phyloP scores from a whole-genome alignment of 2,329 filamentous ascomycete species.

The Coniella lustricola region DNA sequence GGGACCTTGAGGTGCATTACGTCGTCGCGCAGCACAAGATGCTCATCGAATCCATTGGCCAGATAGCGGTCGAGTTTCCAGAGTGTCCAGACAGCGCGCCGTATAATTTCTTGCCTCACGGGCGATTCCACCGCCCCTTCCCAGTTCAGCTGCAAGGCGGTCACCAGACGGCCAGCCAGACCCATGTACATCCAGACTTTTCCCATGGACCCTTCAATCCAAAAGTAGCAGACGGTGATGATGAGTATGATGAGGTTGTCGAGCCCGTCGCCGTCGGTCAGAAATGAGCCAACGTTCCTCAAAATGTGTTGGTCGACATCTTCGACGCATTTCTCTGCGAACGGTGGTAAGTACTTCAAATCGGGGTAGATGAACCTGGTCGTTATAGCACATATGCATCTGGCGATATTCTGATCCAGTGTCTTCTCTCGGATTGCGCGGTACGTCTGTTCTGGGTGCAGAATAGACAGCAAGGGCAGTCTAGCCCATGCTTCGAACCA shows the following conservation, averaged over 20 bases:
- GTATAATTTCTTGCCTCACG: constrained; percentile 29
- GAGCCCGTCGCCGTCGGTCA: constrained; percentile 21
- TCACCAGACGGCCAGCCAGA: constrained; percentile 29
- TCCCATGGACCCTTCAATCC: constrained; percentile 29
- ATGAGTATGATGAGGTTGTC: constrained; percentile 25
- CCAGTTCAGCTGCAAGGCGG: constrained; percentile 34
- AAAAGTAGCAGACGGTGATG: constrained; percentile 30
- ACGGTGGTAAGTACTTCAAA: constrained; percentile 25
- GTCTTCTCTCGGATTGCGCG: constrained; percentile 30
- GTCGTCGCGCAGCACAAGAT: constrained; percentile 30
- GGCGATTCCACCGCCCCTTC: constrained; percentile 27
- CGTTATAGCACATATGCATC: constrained; percentile 32
- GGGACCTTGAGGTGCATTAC: constrained; percentile 33
- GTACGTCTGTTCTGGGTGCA: constrained; percentile 30
- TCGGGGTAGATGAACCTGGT: constrained; percentile 30
- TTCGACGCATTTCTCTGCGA: constrained; percentile 31
- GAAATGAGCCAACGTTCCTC: constrained; percentile 32
- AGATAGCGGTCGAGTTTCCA: constrained; percentile 32
- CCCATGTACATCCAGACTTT: constrained; percentile 35
- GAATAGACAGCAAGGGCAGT: constrained; percentile 32
- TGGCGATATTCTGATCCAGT: constrained; percentile 28
- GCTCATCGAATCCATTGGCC: constrained; percentile 34
- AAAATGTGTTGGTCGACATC: constrained; percentile 34
- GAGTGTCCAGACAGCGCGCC: constrained; percentile 32
- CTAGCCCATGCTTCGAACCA: constrained; percentile 33